Conservation (phyloP, 768 basidiomycete genomes). For the Fomitopsis pulvina region DNA sequence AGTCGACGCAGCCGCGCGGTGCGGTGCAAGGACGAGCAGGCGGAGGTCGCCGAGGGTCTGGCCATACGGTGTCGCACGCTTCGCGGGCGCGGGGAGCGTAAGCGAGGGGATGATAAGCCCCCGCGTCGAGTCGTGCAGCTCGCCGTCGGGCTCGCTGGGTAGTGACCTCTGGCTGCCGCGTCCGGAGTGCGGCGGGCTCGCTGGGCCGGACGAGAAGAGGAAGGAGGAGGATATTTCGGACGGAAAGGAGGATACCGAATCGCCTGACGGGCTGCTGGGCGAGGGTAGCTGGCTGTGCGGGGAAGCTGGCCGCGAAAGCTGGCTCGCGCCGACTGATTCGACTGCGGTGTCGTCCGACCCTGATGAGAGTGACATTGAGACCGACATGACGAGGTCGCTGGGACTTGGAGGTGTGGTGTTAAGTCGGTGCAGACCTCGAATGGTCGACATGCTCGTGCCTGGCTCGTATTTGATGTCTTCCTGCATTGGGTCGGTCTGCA, state of each 20-base stretch:
- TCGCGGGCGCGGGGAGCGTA: slow-evolving; percentile 53
- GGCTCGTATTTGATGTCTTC: slow-evolving; percentile 5
- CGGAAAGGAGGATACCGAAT: slow-evolving; percentile 63
- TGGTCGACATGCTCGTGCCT: slow-evolving; percentile 20
- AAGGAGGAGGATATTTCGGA: slow-evolving; percentile 62
- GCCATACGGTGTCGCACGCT: slow-evolving; percentile 58
- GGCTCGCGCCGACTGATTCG: slow-evolving; percentile 5
- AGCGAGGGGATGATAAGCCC: slow-evolving; percentile 69
- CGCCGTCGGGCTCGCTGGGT: slow-evolving; percentile 23
- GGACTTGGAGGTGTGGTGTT: slow-evolving; percentile 9
- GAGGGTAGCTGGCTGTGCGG: slow-evolving; percentile 47
- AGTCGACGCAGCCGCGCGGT: slow-evolving; percentile 38
- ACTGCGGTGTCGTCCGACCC: background rate
- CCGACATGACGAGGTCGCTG: slow-evolving; percentile 5
- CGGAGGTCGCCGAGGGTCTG: slow-evolving; percentile 60
- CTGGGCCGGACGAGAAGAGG: slow-evolving; percentile 71
- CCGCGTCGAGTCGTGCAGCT: slow-evolving; percentile 30
- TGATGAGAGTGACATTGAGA: background rate
- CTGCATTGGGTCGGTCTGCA: no score
- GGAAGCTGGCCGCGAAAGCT: slow-evolving; percentile 37
- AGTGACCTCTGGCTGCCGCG: slow-evolving; percentile 6
- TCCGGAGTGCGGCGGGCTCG: slow-evolving; percentile 47
- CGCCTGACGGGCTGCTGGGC: slow-evolving; percentile 54
- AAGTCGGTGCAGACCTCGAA: slow-evolving; percentile 16
- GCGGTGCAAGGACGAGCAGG: slow-evolving; percentile 46